These are phyloP conservation scores for Phytophthora idaei DNA, from an alignment of 352 stramenopile species.

Conservation along the genomic window DNA sequence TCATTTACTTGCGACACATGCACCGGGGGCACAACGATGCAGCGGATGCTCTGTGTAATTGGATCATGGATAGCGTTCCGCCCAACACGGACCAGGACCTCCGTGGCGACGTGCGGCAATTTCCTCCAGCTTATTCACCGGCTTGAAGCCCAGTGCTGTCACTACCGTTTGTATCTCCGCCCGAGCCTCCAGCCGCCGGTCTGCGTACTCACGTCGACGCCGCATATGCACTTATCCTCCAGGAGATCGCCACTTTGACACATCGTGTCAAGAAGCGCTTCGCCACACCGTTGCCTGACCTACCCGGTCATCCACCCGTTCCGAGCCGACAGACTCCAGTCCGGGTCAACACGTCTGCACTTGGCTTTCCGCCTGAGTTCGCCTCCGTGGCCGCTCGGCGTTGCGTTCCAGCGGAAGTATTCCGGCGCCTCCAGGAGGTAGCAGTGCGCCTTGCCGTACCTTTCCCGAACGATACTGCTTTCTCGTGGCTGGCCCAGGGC, in stretches of 20 bases:
- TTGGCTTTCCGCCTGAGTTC: background rate
- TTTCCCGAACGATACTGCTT: background rate
- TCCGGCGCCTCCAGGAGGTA: background rate
- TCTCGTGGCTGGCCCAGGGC: background rate
- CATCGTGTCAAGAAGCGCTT: background rate
- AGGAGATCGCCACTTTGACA: background rate
- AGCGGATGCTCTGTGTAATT: background rate
- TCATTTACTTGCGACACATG: background rate
- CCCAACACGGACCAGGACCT: background rate
- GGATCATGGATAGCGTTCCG: background rate
- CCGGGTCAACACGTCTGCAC: background rate
- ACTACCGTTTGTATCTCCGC: background rate
- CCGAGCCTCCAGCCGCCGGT: too few species aligned
- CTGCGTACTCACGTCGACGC: too few species aligned
- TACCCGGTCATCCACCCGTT: background rate
- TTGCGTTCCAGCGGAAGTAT: background rate
- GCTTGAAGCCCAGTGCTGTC: background rate
- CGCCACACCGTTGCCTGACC: background rate
- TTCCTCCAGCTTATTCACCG: background rate
- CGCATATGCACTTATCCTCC: background rate
- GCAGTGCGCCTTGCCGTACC: background rate
- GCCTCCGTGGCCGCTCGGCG: too few species aligned
- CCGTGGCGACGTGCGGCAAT: background rate
- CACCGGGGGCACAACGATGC: background rate
- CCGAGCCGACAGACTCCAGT: background rate